Evolutionary conservation across 306 rosid genomes (phyloP), one percentile per base, ranked within the genome.

Genomic region (Styphnolobium japonicum): DNA sequence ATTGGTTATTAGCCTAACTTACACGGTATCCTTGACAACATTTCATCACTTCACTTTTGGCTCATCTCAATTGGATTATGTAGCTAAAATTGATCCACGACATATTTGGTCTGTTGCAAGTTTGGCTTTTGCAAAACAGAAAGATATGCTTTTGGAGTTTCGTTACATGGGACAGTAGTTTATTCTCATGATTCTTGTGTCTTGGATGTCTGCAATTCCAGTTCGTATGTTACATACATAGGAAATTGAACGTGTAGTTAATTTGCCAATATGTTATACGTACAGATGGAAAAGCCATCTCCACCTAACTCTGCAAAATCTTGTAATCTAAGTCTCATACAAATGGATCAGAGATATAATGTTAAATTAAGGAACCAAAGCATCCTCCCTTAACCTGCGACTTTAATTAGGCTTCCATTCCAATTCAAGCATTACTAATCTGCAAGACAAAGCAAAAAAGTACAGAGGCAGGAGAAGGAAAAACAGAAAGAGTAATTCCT

Each of bases 361-460:
- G 57, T 53, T n/a, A 45, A 37, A 81, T 81, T 33, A 81, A 56
- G 83, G 55, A 80, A 73, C n/a, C 76, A 53, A 73, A 85, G 2
- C 74, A 67, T 64, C 53, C 52, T 69, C 65, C 40, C 73, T 61
- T 62, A 22, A 53, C 15, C 60, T 73, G 0, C 3, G 55, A 84
- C 57, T 42, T 10, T 45, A 57, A 66, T 52, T 46, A 82, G 66
- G 87, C 98, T 89, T 93, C 85, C 83, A 83, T 90, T 93, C 78
- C 90, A 90, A 94, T 92, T 85, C 97, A 91, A 91, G 97, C 87
- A 91, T 90, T 58, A 29, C 84, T 79, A 82, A 67, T 82, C 92
- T 94, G 91, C 85, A 87, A 90, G 91, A 42, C 73, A 79, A 91
- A 87, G 93, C 90, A 83, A 87, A 91, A 76, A 80, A 43, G 42